These are phyloP conservation scores for Ceratobasidium sp. DNA, from an alignment of 1,284 basidiomycete species.

Conservation along the genomic window DNA sequence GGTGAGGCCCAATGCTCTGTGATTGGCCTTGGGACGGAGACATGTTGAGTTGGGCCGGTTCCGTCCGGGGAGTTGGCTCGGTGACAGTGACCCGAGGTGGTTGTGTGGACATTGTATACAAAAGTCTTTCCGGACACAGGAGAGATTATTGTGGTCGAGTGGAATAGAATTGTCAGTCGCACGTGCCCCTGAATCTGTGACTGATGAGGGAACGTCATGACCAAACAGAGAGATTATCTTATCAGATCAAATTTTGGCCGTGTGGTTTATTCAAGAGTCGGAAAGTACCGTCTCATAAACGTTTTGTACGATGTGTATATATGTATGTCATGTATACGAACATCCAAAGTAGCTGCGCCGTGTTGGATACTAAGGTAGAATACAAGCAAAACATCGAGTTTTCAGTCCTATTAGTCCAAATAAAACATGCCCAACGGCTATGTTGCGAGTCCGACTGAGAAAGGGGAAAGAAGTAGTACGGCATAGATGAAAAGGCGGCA, in stretches of 20 bases:
- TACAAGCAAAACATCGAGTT: not conserved
- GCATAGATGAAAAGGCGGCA: slow-evolving; percentile 11
- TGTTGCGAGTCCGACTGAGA: slow-evolving; percentile 6
- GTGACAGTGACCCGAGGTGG: slow-evolving; percentile 34
- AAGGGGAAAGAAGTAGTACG: not conserved
- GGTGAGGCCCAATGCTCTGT: not conserved
- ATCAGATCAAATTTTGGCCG: not conserved
- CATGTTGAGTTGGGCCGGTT: slow-evolving; percentile 31
- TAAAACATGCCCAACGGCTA: not conserved
- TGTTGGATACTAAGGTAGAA: not conserved
- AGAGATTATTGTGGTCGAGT: not conserved
- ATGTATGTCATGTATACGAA: not conserved
- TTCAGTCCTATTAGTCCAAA: slow-evolving; percentile 19
- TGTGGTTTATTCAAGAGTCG: no score
- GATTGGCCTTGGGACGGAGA: slow-evolving; percentile 9
- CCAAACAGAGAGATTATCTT: slow-evolving; percentile 8
- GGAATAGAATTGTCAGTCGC: slow-evolving; percentile 10
- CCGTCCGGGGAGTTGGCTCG: slow-evolving; percentile 22
- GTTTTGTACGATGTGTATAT: no score
- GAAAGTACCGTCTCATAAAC: no score
- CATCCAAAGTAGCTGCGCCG: slow-evolving; percentile 1
- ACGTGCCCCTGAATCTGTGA: slow-evolving; percentile 15
- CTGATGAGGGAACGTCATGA: slow-evolving; percentile 12
- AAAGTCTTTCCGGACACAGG: not conserved
- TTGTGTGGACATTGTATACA: slow-evolving; percentile 24